Percentiles rank a stretch among this genome's conserved stretches.
Evolutionary conservation across 2,329 filamentous ascomycete genomes (phyloP).

Genomic region (Chalaropsis ovoidea): DNA sequence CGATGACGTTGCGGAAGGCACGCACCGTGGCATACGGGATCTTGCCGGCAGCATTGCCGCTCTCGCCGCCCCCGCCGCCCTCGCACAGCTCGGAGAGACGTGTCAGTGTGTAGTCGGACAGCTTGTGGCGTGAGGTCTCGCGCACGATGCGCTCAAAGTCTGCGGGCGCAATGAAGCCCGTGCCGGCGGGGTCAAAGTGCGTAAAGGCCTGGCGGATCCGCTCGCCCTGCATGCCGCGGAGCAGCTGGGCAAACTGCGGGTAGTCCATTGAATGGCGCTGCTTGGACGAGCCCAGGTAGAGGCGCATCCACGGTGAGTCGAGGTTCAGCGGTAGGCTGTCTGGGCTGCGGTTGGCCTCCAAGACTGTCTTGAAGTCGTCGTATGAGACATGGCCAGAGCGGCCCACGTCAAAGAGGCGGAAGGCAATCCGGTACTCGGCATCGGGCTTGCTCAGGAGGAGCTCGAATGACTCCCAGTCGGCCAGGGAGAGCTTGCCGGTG

Average conservation of each 20-base stretch:
- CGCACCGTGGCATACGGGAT: constrained; percentile 96
- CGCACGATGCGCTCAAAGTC: constrained; percentile 95
- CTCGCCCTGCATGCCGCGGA: constrained; percentile 91
- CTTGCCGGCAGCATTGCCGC: constrained; percentile 57
- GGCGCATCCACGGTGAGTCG: constrained; percentile 90
- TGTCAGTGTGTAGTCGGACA: constrained; percentile 87
- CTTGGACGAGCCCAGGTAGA: constrained; percentile 84
- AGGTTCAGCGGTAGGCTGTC: constrained; percentile 88
- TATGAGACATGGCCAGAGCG: constrained; percentile 79
- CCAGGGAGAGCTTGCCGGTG: constrained; percentile 61
- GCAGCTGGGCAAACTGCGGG: constrained; percentile 94
- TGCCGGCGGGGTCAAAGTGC: constrained; percentile 76
- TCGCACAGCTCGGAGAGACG: constrained; percentile 91
- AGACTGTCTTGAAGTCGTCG: constrained; percentile 73
- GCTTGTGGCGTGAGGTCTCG: constrained; percentile 87
- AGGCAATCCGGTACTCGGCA: constrained; percentile 97
- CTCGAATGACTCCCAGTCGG: constrained; percentile 89
- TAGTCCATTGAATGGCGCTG: constrained; percentile 88
- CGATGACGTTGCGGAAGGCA: constrained; percentile 95
- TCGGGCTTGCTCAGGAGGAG: constrained; percentile 89
- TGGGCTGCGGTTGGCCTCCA: constrained; percentile 78
- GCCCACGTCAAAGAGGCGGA: constrained; percentile 86
- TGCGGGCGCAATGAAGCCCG: constrained; percentile 90
- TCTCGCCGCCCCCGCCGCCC: constrained; percentile 25
- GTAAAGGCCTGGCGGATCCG: constrained; percentile 92